Percentiles rank a stretch among this genome's conserved stretches.
These are phyloP conservation scores for Yamadazyma tumulicola DNA, from an alignment of 805 yeast species.

Conservation along the genomic window DNA sequence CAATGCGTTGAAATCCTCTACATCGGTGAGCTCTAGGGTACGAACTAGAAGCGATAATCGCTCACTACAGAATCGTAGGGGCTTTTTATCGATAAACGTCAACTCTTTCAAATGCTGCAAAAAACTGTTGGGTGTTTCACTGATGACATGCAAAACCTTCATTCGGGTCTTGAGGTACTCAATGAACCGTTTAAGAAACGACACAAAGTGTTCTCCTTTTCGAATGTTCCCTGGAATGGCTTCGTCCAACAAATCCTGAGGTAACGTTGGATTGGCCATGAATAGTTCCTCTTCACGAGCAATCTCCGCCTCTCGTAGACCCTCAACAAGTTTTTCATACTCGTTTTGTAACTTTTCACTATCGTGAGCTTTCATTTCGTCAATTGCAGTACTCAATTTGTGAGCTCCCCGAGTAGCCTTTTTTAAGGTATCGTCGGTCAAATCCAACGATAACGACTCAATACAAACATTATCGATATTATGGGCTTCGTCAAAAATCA, in stretches of 20 bases:
- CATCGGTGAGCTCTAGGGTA: slow-evolving; percentile 80
- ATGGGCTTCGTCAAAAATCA: slow-evolving; percentile 98
- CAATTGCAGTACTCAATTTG: slow-evolving; percentile 75
- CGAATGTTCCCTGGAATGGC: slow-evolving; percentile 97
- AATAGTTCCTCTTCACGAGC: slow-evolving; percentile 59
- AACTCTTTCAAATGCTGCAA: slow-evolving; percentile 88
- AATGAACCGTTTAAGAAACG: slow-evolving; percentile 86
- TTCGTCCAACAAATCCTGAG: slow-evolving; percentile 81
- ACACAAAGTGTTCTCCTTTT: slow-evolving; percentile 94
- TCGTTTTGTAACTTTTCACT: slow-evolving; percentile 83
- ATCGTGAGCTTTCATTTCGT: slow-evolving; percentile 78
- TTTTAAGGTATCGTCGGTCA: slow-evolving; percentile 85
- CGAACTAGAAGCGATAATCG: slow-evolving; percentile 83
- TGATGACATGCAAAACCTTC: slow-evolving; percentile 95
- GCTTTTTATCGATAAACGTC: slow-evolving; percentile 90
- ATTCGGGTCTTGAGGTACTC: slow-evolving; percentile 94
- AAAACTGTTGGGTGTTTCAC: slow-evolving; percentile 96
- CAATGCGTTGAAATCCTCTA: slow-evolving; percentile 88
- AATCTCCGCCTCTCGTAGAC: slow-evolving; percentile 78
- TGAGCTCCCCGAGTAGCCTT: slow-evolving; percentile 86
- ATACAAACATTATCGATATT: slow-evolving; percentile 98
- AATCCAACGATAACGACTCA: slow-evolving; percentile 86
- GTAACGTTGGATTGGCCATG: slow-evolving; percentile 83
- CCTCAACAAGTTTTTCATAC: slow-evolving; percentile 86
- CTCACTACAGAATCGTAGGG: slow-evolving; percentile 88